Evolutionary conservation across 2,329 filamentous ascomycete species (phyloP), one percentile per base, ranked within the genome.

Genomic region (Fusarium cyanostomum): DNA sequence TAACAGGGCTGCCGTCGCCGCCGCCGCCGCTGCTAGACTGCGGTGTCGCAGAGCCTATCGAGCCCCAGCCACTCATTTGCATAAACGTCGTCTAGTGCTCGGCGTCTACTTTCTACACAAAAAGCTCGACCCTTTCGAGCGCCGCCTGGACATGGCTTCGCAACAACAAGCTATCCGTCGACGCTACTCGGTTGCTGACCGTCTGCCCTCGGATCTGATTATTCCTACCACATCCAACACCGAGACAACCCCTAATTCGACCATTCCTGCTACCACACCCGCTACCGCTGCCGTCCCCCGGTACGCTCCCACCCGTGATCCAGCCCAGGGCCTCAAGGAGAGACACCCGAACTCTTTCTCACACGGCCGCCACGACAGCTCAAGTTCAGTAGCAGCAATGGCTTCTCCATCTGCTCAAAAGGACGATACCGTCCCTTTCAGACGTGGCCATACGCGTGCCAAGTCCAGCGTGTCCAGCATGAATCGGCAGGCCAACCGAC

Each of bases 401-500:
- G 73, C 72, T 53, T 73, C 74, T 64, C 77, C 80, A 13, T 76
- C 79, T 7, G 69, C 74, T 26, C 73, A 77, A 3, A 66, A 69
- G 27, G 79, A 79, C 55, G 79, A 82, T 56, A 70, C 71, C 9
- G 71, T 75, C 12, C 74, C 78, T 38, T 78, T 78, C 37, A 61
- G 61, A 57, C 81, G 82, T 34, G 81, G 81, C 8, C 69, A 71
- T 42, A 77, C 79, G 50, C 82, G 84, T 30, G 84, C 84, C 12
- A 80, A 80, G 13, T 86, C 85, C 6, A 79, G 80, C 24, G 76
- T 82, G 12, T 84, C 84, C 16, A 64, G 62, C 53, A 57, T 64
- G 62, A 59, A 58, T 21, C 79, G 85, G 31, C 81, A 81, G 62
- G 80, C 82, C 26, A 86, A 88, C 70, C 79, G 86, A 51, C 80